Percentiles rank a stretch among this genome's conserved stretches.
phyloP scores from a whole-genome alignment of 1,139 yeast genomes.

The Schwanniomyces etchellsii region DNA sequence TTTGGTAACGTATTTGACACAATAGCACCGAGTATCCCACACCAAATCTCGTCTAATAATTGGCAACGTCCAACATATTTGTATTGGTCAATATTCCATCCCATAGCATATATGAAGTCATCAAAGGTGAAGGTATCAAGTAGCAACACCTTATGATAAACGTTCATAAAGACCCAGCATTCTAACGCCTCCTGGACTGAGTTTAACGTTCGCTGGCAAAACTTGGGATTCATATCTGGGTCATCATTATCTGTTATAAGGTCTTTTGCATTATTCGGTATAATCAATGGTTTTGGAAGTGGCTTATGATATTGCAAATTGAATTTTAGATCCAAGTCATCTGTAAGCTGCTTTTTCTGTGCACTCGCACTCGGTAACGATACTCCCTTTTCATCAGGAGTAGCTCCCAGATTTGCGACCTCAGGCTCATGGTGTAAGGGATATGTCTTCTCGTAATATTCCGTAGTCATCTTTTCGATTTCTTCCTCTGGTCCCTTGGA shows the following conservation, averaged over 20 bases:
- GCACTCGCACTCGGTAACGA: constrained; percentile 20
- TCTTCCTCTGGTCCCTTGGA: background rate
- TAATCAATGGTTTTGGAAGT: constrained; percentile 15
- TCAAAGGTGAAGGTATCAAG: constrained; percentile 77
- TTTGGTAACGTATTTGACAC: constrained; percentile 33
- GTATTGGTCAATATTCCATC: constrained; percentile 45
- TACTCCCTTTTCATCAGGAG: background rate
- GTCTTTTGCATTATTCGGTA: constrained; percentile 27
- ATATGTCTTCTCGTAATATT: constrained; percentile 18
- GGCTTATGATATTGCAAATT: constrained; percentile 39
- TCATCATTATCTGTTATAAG: constrained; percentile 12
- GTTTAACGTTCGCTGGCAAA: constrained; percentile 6
- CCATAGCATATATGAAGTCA: constrained; percentile 63
- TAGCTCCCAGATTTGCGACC: constrained; percentile 10
- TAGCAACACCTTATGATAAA: constrained; percentile 57
- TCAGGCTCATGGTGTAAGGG: constrained; percentile 36
- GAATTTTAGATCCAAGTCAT: constrained; percentile 32
- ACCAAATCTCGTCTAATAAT: constrained; percentile 66
- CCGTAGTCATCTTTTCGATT: constrained; percentile 2
- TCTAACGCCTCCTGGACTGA: constrained; percentile 48
- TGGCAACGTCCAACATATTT: constrained; percentile 44
- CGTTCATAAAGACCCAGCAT: constrained; percentile 70
- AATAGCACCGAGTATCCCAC: constrained; percentile 49
- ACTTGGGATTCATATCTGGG: constrained; percentile 14
- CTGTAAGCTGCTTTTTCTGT: constrained; percentile 32